Percentiles rank a stretch among this genome's conserved stretches.
Evolutionary conservation across 257 asterid genomes (phyloP).

Genomic region (Lycium barbarum): DNA sequence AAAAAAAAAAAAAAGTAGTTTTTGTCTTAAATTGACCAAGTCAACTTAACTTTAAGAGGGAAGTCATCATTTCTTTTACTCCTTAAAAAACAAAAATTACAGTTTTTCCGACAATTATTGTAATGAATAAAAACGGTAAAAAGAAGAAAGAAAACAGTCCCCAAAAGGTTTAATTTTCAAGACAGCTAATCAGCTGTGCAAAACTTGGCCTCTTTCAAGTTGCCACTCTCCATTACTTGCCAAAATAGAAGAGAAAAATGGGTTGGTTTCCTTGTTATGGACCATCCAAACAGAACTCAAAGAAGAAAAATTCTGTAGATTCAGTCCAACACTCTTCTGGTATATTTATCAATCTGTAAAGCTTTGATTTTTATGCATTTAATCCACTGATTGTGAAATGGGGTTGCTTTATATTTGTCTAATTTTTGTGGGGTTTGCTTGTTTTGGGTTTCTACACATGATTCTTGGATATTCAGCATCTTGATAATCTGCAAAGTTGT

Average conservation of each 20-base stretch:
- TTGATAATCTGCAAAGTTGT: no score
- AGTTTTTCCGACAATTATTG: neutral
- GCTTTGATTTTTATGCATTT: neutral
- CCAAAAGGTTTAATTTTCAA: slow-evolving; percentile 13
- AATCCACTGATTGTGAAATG: neutral
- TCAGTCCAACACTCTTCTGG: slow-evolving; percentile 55
- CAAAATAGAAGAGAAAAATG: slow-evolving; percentile 42
- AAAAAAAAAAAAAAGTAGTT: neutral
- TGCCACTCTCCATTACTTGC: slow-evolving; percentile 8
- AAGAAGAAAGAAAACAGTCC: neutral
- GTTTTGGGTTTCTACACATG: neutral
- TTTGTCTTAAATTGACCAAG: slow-evolving; percentile 13
- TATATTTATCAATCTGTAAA: neutral
- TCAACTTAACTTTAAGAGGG: neutral
- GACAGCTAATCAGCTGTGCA: slow-evolving; percentile 24
- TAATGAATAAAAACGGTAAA: neutral
- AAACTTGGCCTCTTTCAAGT: neutral
- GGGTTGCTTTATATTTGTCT: neutral
- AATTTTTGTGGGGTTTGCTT: neutral
- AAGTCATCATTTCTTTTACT: neutral
- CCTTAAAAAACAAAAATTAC: neutral
- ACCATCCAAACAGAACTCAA: slow-evolving; percentile 50
- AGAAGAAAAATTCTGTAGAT: slow-evolving; percentile 44
- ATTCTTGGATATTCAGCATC: neutral
- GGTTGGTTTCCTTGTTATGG: slow-evolving; percentile 86